Conservation (phyloP, 2,329 filamentous ascomycete species). For the Fusarium incarnatum region DNA sequence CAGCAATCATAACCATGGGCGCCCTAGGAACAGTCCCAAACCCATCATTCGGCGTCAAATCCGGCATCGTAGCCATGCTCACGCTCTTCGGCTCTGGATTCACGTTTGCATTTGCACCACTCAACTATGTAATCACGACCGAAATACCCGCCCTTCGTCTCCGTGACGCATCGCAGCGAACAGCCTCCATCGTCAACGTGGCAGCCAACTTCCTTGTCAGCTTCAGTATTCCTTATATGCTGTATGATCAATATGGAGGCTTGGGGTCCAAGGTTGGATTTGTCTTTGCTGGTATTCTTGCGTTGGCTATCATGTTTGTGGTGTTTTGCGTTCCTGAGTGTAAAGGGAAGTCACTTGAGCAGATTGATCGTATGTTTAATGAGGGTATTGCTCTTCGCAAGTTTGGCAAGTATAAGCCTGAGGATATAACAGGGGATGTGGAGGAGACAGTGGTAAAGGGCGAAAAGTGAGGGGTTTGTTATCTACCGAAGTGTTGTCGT, state of each 20-base stretch:
- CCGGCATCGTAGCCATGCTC: slow-evolving; percentile 50
- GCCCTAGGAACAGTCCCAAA: slow-evolving; percentile 48
- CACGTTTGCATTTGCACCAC: slow-evolving; percentile 51
- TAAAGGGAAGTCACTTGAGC: slow-evolving; percentile 39
- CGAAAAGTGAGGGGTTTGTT: not conserved
- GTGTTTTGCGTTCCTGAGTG: slow-evolving; percentile 40
- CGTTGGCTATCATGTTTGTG: slow-evolving; percentile 5
- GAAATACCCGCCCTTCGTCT: slow-evolving; percentile 50
- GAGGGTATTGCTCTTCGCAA: slow-evolving; percentile 24
- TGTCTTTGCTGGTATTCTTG: slow-evolving; percentile 34
- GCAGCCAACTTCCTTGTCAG: slow-evolving; percentile 20
- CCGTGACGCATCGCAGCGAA: slow-evolving; percentile 41
- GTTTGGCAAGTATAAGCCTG: slow-evolving; percentile 26
- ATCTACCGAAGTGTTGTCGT: no score
- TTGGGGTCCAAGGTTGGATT: slow-evolving; percentile 35
- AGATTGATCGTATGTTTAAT: slow-evolving; percentile 38
- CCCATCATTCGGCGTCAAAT: slow-evolving; percentile 33
- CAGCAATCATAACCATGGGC: slow-evolving; percentile 51
- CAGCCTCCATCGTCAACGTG: not conserved
- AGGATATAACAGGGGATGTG: not conserved
- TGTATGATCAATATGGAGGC: slow-evolving; percentile 30
- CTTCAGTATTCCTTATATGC: slow-evolving; percentile 37
- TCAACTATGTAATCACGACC: slow-evolving; percentile 52
- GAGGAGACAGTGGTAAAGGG: not conserved
- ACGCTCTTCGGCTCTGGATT: slow-evolving; percentile 49